Percentiles rank a stretch among this genome's conserved stretches.
These are phyloP conservation scores for Mucor saturninus DNA, from an alignment of 371 early-diverging fungal species.

Conservation along the genomic window DNA sequence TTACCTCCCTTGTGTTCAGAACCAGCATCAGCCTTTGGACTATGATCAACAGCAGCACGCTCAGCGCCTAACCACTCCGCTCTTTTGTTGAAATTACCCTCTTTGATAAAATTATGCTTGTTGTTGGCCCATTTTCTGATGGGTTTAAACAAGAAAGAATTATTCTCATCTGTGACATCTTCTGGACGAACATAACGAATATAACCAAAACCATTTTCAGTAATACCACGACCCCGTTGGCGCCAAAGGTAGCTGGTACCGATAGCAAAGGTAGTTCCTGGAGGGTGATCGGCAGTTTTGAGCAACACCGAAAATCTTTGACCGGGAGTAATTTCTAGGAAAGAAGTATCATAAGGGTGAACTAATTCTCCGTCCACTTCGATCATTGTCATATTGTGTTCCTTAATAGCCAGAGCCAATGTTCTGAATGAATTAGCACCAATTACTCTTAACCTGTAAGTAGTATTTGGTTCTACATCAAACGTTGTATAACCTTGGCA, in stretches of 20 bases:
- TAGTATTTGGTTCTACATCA: conserved; percentile 40
- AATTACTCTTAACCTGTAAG: conserved; percentile 48
- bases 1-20: not conserved
- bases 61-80: not conserved
- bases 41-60: not conserved
- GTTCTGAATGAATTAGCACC: conserved; percentile 39
- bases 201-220: conserved; percentile 35
- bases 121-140: not conserved
- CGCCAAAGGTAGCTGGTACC: conserved; percentile 32
- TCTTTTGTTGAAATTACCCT: not conserved
- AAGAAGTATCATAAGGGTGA: conserved; percentile 24
- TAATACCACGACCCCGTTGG: conserved; percentile 23
- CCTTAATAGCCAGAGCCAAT: conserved; percentile 40
- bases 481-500: conserved; percentile 40
- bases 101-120: no score
- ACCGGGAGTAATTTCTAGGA: conserved; percentile 33
- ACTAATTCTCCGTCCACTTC: conserved; percentile 49
- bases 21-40: not conserved
- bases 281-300: conserved; percentile 20
- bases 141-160: not conserved
- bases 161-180: not conserved
- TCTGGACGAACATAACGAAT: conserved; percentile 20
- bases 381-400: conserved; percentile 51
- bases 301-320: conserved; percentile 38
- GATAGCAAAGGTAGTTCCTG: conserved; percentile 29